These are phyloP conservation scores for Breviolum minutum DNA, from an alignment of 73 alveolate genomes.

Conservation along the genomic window DNA sequence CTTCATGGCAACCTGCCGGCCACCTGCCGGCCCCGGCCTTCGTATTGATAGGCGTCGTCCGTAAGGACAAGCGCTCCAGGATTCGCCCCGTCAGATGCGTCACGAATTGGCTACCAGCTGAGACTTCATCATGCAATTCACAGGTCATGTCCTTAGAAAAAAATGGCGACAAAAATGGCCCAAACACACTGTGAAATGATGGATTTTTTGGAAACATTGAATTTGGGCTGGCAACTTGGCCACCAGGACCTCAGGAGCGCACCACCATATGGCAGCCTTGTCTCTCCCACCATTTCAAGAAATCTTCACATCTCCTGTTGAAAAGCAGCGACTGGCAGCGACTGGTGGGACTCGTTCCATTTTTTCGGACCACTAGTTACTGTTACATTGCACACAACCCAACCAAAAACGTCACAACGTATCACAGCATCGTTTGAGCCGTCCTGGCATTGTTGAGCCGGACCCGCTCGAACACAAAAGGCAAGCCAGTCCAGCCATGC, in stretches of 20 bases:
- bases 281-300: conserved; percentile 81
- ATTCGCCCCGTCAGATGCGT: conserved; percentile 87
- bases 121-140: conserved; percentile 88
- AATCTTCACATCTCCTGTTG: conserved; percentile 78
- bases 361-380: background rate
- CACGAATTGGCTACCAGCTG: conserved; percentile 92
- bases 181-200: background rate
- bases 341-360: background rate
- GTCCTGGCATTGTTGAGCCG: conserved; percentile 88
- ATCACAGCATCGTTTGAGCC: background rate
- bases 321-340: background rate
- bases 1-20: no score
- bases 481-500: conserved; percentile 93
- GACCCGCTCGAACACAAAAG: conserved; percentile 95
- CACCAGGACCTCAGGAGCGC: conserved; percentile 5
- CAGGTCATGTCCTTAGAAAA: conserved; percentile 95
- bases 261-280: conserved; percentile 94
- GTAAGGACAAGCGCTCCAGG: conserved; percentile 74
- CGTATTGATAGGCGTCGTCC: conserved; percentile 84
- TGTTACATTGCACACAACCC: background rate
- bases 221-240: background rate
- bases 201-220: background rate
- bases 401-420: no score
- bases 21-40: conserved; percentile 30
- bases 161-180: background rate